These are phyloP conservation scores for Eimeria zaria DNA, from an alignment of 169 alveolate genomes.

Conservation along the genomic window DNA sequence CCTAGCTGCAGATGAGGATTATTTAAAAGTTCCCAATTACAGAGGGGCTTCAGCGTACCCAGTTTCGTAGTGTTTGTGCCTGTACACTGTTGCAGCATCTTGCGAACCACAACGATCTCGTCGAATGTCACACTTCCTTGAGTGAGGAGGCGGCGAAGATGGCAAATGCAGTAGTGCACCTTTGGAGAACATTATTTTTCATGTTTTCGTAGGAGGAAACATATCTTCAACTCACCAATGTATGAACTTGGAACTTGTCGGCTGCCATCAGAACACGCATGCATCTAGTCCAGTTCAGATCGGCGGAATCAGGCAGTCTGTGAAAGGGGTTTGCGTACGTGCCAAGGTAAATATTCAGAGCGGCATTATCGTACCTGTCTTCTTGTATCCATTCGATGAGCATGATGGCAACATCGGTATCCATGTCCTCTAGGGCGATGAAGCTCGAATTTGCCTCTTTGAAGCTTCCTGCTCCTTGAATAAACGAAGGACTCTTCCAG, in stretches of 20 bases:
- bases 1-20: conserved; percentile 59
- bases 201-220: not conserved
- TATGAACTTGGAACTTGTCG: conserved; percentile 77
- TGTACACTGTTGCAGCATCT: conserved; percentile 75
- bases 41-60: conserved; percentile 27
- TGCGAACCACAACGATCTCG: conserved; percentile 78
- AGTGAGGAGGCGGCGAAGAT: conserved; percentile 82
- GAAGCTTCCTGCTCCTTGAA: conserved; percentile 65
- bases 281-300: conserved; percentile 73
- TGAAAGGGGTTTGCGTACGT: not conserved
- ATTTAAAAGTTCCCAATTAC: not conserved
- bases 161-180: conserved; percentile 83
- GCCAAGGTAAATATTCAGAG: not conserved
- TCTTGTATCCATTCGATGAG: conserved; percentile 83
- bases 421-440: conserved; percentile 77
- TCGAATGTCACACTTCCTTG: conserved; percentile 78
- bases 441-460: conserved; percentile 79
- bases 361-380: conserved; percentile 57
- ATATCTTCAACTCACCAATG: conserved; percentile 45
- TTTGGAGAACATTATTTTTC: not conserved
- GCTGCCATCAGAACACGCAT: conserved; percentile 81
- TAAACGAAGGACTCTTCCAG: not conserved
- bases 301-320: conserved; percentile 82
- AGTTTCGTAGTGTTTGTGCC: conserved; percentile 71
- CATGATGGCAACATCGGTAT: conserved; percentile 74